A percentile compares a stretch with the other conserved stretches of the same genome.
These are phyloP conservation scores for Epichloe hybrida DNA, from an alignment of 2,329 filamentous ascomycete genomes.

Conservation along the genomic window DNA sequence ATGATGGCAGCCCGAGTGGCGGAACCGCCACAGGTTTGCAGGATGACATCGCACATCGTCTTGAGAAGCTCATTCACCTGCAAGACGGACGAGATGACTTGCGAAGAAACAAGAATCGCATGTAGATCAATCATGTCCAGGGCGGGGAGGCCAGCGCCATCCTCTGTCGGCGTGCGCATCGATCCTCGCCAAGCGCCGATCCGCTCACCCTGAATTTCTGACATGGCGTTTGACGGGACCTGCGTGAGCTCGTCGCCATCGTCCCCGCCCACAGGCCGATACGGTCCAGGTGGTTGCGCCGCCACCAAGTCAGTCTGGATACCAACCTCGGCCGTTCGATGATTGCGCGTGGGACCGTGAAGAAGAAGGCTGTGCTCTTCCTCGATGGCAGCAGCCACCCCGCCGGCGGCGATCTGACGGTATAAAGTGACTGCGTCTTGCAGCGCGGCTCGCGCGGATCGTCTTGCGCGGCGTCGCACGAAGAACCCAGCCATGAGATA, in stretches of 20 bases:
- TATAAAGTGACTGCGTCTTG: conserved; percentile 56
- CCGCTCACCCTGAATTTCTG: conserved; percentile 41
- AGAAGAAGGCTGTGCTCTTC: conserved; percentile 55
- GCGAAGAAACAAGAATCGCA: conserved; percentile 64
- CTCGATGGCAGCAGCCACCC: conserved; percentile 54
- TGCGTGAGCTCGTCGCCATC: conserved; percentile 28
- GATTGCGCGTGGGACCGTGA: conserved; percentile 44
- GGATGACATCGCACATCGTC: conserved; percentile 70
- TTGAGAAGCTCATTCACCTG: conserved; percentile 62
- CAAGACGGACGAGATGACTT: conserved; percentile 66
- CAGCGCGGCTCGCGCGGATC: conserved; percentile 56
- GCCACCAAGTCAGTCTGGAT: conserved; percentile 59
- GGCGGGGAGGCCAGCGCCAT: conserved; percentile 51
- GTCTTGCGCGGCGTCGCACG: conserved; percentile 47
- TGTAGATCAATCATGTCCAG: conserved; percentile 75
- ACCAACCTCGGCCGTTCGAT: conserved; percentile 45
- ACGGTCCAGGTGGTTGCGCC: conserved; percentile 39
- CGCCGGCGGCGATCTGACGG: conserved; percentile 53
- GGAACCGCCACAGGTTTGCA: conserved; percentile 60
- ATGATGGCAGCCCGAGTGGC: conserved; percentile 62
- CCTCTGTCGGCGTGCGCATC: conserved; percentile 40
- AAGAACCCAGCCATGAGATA: conserved; percentile 64
- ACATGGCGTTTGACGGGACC: conserved; percentile 29
- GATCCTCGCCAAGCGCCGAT: conserved; percentile 51
- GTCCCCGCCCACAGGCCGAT: conserved; percentile 32